Evolutionary conservation across 2,329 filamentous ascomycete species (phyloP).

Genomic region (Arthroderma uncinatum): DNA sequence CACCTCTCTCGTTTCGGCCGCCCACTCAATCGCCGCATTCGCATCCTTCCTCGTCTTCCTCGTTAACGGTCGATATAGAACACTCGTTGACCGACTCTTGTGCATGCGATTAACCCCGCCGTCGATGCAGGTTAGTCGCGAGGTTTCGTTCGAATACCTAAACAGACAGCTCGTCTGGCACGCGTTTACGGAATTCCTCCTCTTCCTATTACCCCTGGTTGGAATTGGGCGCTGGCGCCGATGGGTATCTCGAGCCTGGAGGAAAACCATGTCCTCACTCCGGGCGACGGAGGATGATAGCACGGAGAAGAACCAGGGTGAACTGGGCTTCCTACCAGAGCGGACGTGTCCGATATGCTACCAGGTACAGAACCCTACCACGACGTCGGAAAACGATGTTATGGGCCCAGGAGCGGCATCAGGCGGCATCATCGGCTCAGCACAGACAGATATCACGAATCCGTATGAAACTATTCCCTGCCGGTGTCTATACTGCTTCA

Average conservation of each 20-base stretch:
- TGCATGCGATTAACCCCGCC: slow-evolving; percentile 75
- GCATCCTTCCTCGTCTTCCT: slow-evolving; percentile 83
- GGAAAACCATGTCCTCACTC: slow-evolving; percentile 60
- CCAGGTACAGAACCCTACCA: slow-evolving; percentile 69
- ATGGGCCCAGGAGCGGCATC: slow-evolving; percentile 52
- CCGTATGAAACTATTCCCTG: slow-evolving; percentile 87
- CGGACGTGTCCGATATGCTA: slow-evolving; percentile 96
- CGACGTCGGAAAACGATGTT: slow-evolving; percentile 62
- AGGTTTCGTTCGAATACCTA: slow-evolving; percentile 94
- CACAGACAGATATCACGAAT: slow-evolving; percentile 88
- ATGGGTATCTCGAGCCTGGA: slow-evolving; percentile 80
- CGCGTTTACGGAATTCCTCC: slow-evolving; percentile 97
- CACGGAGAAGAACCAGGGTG: slow-evolving; percentile 51
- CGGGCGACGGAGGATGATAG: slow-evolving; percentile 40
- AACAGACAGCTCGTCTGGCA: slow-evolving; percentile 98
- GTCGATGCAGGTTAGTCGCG: slow-evolving; percentile 71
- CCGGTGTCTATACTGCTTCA: slow-evolving; percentile 89
- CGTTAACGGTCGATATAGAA: slow-evolving; percentile 81
- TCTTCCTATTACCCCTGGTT: slow-evolving; percentile 93
- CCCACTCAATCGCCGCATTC: slow-evolving; percentile 72
- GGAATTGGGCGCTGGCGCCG: slow-evolving; percentile 87
- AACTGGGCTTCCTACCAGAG: slow-evolving; percentile 77
- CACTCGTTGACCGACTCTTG: slow-evolving; percentile 73
- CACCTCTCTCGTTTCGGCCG: slow-evolving; percentile 57
- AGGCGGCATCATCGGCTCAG: slow-evolving; percentile 72